Evolutionary conservation across 495 filamentous ascomycete genomes (phyloP).

Genomic region (Pseudoneurospora amorphoporcata): DNA sequence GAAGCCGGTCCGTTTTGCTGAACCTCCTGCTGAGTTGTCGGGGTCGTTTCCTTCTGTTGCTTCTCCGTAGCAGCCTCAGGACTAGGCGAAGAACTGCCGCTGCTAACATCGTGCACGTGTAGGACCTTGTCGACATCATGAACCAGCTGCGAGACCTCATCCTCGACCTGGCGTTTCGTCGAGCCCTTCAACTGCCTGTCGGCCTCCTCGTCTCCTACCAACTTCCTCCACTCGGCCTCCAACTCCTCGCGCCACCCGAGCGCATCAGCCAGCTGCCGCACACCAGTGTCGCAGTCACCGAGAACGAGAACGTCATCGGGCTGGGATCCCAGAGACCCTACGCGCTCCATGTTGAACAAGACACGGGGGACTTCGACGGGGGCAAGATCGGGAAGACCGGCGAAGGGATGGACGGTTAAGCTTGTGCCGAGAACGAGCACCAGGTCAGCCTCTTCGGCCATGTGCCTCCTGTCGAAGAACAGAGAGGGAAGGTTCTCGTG

Average conservation of each 20-base stretch:
- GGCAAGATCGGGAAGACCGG: conserved; percentile 60
- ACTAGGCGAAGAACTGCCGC: neutral
- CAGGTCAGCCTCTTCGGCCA: conserved; percentile 60
- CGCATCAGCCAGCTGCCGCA: conserved; percentile 70
- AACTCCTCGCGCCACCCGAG: conserved; percentile 84
- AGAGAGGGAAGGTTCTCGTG: conserved; percentile 57
- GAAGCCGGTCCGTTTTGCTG: neutral
- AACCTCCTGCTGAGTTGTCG: neutral
- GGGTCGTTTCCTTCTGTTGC: conserved; percentile 2
- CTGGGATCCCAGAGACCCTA: conserved; percentile 62
- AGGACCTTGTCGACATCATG: conserved; percentile 27
- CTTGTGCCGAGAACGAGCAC: conserved; percentile 89
- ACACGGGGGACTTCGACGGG: conserved; percentile 55
- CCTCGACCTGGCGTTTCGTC: conserved; percentile 13
- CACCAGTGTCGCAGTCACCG: conserved; percentile 61
- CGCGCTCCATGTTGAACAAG: conserved; percentile 80
- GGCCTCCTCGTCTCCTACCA: conserved; percentile 35
- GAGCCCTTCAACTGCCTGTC: conserved; percentile 24
- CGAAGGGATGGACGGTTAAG: conserved; percentile 81
- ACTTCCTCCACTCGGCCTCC: conserved; percentile 38
- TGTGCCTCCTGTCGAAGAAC: conserved; percentile 51
- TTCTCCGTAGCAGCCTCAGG: conserved; percentile 6
- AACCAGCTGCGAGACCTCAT: conserved; percentile 28
- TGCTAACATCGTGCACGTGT: conserved; percentile 18
- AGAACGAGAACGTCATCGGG: conserved; percentile 30